Conservation (phyloP, 192 early-diverging fungal species). For the Coemansia sp. region DNA sequence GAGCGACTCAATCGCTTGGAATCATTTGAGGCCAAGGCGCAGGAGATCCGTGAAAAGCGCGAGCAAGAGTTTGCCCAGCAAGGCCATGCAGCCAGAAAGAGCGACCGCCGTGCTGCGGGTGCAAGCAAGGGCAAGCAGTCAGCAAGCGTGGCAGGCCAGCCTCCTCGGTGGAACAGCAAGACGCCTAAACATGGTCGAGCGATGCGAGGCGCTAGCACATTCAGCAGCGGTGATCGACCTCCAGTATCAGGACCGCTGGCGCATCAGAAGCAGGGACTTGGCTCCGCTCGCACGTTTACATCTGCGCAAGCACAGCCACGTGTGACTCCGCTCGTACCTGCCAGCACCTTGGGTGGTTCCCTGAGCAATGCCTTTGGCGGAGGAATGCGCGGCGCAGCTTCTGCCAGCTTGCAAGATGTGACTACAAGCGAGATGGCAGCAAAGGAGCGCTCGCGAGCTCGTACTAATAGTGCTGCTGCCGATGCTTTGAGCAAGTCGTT, state of each 20-base stretch:
- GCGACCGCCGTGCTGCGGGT: background rate
- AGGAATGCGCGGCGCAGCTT: constrained; percentile 23
- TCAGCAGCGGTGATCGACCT: constrained; percentile 15
- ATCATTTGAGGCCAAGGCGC: constrained; percentile 50
- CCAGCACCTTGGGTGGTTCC: background rate
- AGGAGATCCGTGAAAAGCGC: constrained; percentile 30
- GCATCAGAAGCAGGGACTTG: constrained; percentile 9
- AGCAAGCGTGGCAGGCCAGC: background rate
- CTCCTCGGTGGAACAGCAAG: background rate
- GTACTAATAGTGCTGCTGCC: constrained; percentile 25
- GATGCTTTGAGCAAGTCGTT: constrained; percentile 16
- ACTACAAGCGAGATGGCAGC: background rate
- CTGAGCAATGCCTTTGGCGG: background rate
- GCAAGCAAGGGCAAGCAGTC: background rate
- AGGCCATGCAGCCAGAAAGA: background rate
- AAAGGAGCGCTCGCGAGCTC: constrained; percentile 1
- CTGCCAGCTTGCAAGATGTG: constrained; percentile 46
- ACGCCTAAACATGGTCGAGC: background rate
- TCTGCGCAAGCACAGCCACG: background rate
- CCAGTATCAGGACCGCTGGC: background rate
- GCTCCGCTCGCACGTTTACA: constrained; percentile 21
- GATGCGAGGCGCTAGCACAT: constrained; percentile 20
- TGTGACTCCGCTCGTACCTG: background rate
- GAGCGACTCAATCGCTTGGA: constrained; percentile 53
- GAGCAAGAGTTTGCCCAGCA: constrained; percentile 29